These are phyloP conservation scores for Lobosporangium transversale DNA, from an alignment of 192 early-diverging fungal genomes.

Conservation along the genomic window DNA sequence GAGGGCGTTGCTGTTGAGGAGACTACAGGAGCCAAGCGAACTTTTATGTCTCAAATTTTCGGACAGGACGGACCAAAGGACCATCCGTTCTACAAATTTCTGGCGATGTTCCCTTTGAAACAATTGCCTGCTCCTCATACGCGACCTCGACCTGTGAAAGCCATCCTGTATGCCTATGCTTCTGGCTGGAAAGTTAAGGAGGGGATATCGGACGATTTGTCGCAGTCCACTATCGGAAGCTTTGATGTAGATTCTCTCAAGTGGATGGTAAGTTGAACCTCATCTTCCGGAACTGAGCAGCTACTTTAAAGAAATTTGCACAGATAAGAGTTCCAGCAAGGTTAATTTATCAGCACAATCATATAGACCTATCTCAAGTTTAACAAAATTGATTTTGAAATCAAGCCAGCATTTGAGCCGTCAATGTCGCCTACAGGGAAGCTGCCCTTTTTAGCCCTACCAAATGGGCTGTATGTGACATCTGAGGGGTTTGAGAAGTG, in stretches of 20 bases:
- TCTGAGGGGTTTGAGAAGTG: constrained; percentile 35
- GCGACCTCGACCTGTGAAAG: constrained; percentile 26
- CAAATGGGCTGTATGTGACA: constrained; percentile 30
- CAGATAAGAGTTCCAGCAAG: background rate
- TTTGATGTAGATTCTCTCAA: constrained; percentile 52
- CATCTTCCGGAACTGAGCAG: background rate
- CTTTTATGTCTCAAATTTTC: constrained; percentile 25
- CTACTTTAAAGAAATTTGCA: background rate
- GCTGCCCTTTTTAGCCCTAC: constrained; percentile 37
- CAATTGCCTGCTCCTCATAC: constrained; percentile 32
- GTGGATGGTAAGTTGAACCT: constrained; percentile 36
- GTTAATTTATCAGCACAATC: no score
- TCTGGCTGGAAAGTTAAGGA: constrained; percentile 30
- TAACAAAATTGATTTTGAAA: constrained; percentile 40
- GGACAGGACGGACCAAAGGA: constrained; percentile 21
- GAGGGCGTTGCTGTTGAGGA: background rate
- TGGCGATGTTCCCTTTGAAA: constrained; percentile 43
- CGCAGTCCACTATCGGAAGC: constrained; percentile 24
- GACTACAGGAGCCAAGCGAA: background rate
- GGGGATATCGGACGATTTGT: background rate
- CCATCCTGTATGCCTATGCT: constrained; percentile 37
- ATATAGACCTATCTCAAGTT: constrained; percentile 43
- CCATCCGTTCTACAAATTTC: constrained; percentile 37
- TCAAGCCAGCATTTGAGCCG: constrained; percentile 41
- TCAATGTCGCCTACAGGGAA: constrained; percentile 46